Conservation (phyloP, 2,329 filamentous ascomycete genomes). For the Xylariaceae sp. region DNA sequence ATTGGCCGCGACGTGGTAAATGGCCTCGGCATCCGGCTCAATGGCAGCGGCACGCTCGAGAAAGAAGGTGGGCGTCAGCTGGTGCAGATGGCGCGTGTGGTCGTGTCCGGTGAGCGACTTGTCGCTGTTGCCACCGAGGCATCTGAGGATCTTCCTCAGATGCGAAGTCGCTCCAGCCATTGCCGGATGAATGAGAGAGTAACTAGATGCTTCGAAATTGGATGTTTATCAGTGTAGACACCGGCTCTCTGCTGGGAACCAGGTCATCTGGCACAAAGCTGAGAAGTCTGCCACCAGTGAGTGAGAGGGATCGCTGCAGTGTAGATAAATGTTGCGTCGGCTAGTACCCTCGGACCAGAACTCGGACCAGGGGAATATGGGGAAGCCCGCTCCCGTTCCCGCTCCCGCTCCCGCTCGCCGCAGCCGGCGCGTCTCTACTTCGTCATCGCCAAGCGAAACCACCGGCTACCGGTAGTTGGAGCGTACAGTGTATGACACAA, state of each 20-base stretch:
- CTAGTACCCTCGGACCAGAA: too few species aligned
- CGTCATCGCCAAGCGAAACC: too few species aligned
- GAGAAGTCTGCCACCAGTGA: neutral
- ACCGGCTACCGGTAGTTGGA: too few species aligned
- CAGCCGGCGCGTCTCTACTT: neutral
- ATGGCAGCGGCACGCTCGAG: slow-evolving; percentile 80
- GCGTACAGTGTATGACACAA: too few species aligned
- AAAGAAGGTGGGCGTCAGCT: slow-evolving; percentile 83
- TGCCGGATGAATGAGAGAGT: neutral
- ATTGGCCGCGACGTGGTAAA: slow-evolving; percentile 81
- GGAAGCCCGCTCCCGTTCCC: too few species aligned
- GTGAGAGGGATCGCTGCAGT: too few species aligned
- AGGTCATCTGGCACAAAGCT: neutral
- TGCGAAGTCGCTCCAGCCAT: slow-evolving; percentile 65
- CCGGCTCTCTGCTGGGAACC: neutral
- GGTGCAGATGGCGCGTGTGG: slow-evolving; percentile 61
- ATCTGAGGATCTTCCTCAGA: slow-evolving; percentile 54
- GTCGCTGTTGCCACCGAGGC: slow-evolving; percentile 40
- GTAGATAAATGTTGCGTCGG: too few species aligned
- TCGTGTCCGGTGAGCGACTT: slow-evolving; percentile 39
- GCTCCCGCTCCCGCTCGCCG: too few species aligned
- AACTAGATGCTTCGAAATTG: too few species aligned
- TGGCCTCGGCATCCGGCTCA: slow-evolving; percentile 78
- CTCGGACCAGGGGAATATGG: too few species aligned
- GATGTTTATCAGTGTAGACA: too few species aligned